Evolutionary conservation across 306 rosid species (phyloP).

Genomic region (Chamaecrista fasciculata): DNA sequence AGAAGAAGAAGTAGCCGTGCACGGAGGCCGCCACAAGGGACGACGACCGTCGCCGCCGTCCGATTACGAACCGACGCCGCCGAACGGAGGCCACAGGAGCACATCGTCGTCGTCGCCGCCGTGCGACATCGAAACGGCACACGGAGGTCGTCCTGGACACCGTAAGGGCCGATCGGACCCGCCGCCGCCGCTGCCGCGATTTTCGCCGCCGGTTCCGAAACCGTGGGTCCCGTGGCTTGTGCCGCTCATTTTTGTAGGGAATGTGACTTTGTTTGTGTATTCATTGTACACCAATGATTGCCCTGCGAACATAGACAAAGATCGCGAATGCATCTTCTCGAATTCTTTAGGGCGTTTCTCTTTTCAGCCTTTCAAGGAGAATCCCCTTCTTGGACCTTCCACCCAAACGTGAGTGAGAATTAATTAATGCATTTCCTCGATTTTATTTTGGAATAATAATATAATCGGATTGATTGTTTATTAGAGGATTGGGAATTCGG

Average conservation of each 20-base stretch:
- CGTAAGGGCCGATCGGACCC: background rate
- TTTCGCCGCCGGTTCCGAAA: constrained; percentile 39
- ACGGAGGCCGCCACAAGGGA: background rate
- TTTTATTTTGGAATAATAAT: background rate
- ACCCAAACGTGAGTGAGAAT: constrained; percentile 56
- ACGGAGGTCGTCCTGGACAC: too few relatives aligned
- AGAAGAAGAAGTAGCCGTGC: too few relatives aligned
- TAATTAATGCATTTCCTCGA: background rate
- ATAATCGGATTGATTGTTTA: background rate
- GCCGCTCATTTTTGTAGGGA: constrained; percentile 55
- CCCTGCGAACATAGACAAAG: constrained; percentile 32
- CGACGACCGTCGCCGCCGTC: constrained; percentile 7
- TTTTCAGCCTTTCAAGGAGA: constrained; percentile 75
- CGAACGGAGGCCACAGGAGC: background rate
- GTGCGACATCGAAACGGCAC: constrained; percentile 56
- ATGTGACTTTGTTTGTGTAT: constrained; percentile 51
- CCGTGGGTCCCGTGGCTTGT: constrained; percentile 73
- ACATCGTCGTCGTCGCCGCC: constrained; percentile 34
- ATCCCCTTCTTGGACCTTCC: constrained; percentile 83
- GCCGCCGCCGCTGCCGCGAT: constrained; percentile 39
- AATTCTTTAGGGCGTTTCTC: constrained; percentile 57
- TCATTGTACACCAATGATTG: constrained; percentile 68
- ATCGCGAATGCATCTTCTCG: constrained; percentile 39
- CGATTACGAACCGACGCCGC: background rate
- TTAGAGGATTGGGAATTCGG: background rate